Conservation (phyloP, 257 asterid species). For the Solanum bukasovii region DNA sequence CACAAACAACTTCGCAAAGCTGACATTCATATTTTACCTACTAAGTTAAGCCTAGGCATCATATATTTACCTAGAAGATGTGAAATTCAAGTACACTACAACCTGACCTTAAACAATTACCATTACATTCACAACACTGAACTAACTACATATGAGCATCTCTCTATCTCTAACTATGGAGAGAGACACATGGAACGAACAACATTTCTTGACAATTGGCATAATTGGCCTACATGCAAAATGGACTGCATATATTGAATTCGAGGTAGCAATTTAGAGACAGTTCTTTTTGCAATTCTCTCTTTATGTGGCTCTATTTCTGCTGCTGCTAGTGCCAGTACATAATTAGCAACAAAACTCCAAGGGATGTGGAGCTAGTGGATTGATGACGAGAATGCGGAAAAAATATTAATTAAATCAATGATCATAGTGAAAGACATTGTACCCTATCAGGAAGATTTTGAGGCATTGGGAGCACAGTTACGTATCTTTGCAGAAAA, state of each 20-base stretch:
- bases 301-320: slow-evolving; percentile 15
- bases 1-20: neutral
- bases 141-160: neutral
- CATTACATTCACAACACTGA: neutral
- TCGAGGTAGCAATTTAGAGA: neutral
- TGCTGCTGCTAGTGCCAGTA: slow-evolving; percentile 29
- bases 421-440: slow-evolving; percentile 60
- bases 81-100: neutral
- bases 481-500: slow-evolving; percentile 59
- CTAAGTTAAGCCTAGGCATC: neutral
- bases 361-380: slow-evolving; percentile 6
- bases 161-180: neutral
- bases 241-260: neutral
- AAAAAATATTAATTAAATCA: slow-evolving; percentile 22
- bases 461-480: slow-evolving; percentile 62
- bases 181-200: neutral
- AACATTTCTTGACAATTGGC: neutral
- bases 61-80: neutral
- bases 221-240: neutral
- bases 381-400: neutral
- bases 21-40: neutral
- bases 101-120: neutral
- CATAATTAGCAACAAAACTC: slow-evolving; percentile 13
- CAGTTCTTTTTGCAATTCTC: slow-evolving; percentile 14
- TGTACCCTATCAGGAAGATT: slow-evolving; percentile 67